Evolutionary conservation across 352 stramenopile species (phyloP).

Genomic region (Hyaloperonospora brassicae): DNA sequence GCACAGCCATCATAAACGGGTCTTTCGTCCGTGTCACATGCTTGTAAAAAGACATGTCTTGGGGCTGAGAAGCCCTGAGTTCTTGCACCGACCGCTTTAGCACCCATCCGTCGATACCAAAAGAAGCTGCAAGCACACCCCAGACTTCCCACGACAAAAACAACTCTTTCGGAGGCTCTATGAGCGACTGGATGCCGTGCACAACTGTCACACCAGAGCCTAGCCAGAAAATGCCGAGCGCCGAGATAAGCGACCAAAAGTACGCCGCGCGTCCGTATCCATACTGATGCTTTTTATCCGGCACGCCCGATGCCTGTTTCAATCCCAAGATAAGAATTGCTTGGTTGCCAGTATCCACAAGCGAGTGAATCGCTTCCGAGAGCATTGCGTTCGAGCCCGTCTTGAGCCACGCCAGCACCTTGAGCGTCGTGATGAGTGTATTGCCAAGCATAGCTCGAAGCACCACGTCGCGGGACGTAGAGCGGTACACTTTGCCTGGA

Average conservation of each 20-base stretch:
- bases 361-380: slow-evolving; percentile 94
- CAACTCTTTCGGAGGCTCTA: slow-evolving; percentile 61
- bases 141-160: slow-evolving; percentile 88
- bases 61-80: slow-evolving; percentile 66
- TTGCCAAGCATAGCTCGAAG: slow-evolving; percentile 91
- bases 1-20: slow-evolving; percentile 94
- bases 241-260: slow-evolving; percentile 98
- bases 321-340: slow-evolving; percentile 82
- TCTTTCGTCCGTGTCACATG: slow-evolving; percentile 85
- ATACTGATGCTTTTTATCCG: slow-evolving; percentile 94
- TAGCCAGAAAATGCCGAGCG: slow-evolving; percentile 97
- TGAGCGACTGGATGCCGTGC: slow-evolving; percentile 82
- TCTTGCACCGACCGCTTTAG: slow-evolving; percentile 88
- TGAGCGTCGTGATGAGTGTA: slow-evolving; percentile 88
- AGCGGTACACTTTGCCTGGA: slow-evolving; percentile 67
- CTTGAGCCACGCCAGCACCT: slow-evolving; percentile 66
- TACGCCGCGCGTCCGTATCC: slow-evolving; percentile 96
- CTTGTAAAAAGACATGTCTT: slow-evolving; percentile 54
- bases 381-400: slow-evolving; percentile 95
- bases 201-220: slow-evolving; percentile 93
- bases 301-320: slow-evolving; percentile 74
- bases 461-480: slow-evolving; percentile 71
- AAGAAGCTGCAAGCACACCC: slow-evolving; percentile 91
- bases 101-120: slow-evolving; percentile 95
- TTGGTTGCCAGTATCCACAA: slow-evolving; percentile 97